A percentile compares a stretch with the other conserved stretches of the same genome.
These are phyloP conservation scores for Pleurotus tuoliensis DNA, from an alignment of 768 basidiomycete genomes.

Conservation along the genomic window DNA sequence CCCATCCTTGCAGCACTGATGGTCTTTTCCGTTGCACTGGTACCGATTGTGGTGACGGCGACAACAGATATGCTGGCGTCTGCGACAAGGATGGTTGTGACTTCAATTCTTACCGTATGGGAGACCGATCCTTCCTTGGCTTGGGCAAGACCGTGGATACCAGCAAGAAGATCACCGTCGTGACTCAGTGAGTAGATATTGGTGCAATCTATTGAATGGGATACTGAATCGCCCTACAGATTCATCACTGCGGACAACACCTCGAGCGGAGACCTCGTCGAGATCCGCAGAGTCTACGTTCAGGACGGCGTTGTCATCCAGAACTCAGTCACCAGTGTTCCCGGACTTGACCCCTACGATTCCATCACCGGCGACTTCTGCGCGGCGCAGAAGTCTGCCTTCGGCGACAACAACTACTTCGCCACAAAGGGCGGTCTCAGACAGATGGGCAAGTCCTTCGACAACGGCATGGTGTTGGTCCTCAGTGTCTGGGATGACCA, in stretches of 20 bases:
- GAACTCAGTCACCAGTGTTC: constrained; percentile 44
- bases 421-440: constrained; percentile 37
- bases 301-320: constrained; percentile 49
- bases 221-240: constrained; percentile 37
- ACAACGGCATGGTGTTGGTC: constrained; percentile 44
- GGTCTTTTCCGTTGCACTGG: constrained; percentile 41
- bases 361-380: constrained; percentile 50
- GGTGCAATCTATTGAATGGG: constrained; percentile 18
- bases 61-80: constrained; percentile 29
- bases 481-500: constrained; percentile 55
- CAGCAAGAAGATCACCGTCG: constrained; percentile 46
- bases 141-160: constrained; percentile 47
- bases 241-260: constrained; percentile 47
- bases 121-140: constrained; percentile 43
- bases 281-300: constrained; percentile 54
- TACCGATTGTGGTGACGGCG: constrained; percentile 34
- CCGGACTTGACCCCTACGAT: constrained; percentile 36
- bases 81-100: constrained; percentile 60
- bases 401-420: constrained; percentile 46
- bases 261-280: constrained; percentile 41
- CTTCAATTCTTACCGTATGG: constrained; percentile 61
- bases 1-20: constrained; percentile 42
- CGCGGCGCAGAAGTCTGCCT: constrained; percentile 40
- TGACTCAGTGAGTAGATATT: constrained; percentile 39
- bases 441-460: constrained; percentile 30